Evolutionary conservation across 179 eudicot genomes (phyloP).

Genomic region (Drosera spatulata): DNA sequence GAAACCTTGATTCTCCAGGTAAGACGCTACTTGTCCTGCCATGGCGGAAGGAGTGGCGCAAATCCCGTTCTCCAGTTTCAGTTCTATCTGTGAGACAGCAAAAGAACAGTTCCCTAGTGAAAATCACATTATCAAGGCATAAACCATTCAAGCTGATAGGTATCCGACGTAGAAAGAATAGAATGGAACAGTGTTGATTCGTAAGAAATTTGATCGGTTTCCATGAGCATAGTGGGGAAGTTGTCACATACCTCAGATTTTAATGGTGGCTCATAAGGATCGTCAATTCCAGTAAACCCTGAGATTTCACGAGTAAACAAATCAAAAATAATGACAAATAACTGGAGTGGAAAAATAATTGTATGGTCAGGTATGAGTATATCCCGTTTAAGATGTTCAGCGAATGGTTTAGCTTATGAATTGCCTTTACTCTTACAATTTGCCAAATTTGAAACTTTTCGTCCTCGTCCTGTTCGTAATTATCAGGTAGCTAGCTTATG

Average conservation of each 20-base stretch:
- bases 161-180: neutral
- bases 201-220: neutral
- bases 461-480: too few relatives aligned
- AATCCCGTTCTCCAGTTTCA: conserved; percentile 37
- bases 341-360: neutral
- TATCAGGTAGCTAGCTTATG: too few relatives aligned
- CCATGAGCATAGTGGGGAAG: neutral
- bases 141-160: neutral
- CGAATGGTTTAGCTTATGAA: too few relatives aligned
- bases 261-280: conserved; percentile 70
- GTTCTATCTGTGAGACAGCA: conserved; percentile 46
- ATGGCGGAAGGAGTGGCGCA: conserved; percentile 65
- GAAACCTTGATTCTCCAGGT: conserved; percentile 61
- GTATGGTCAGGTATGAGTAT: neutral
- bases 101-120: neutral
- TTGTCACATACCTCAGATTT: conserved; percentile 48
- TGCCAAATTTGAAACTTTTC: too few relatives aligned
- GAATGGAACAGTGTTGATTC: neutral
- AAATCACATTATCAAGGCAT: neutral
- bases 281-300: conserved; percentile 88
- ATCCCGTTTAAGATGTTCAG: neutral
- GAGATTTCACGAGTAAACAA: conserved; percentile 8
- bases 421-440: too few relatives aligned
- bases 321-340: neutral
- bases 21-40: conserved; percentile 70